Conservation (phyloP, 257 asterid genomes). For the Fraxinus cuspidata region DNA sequence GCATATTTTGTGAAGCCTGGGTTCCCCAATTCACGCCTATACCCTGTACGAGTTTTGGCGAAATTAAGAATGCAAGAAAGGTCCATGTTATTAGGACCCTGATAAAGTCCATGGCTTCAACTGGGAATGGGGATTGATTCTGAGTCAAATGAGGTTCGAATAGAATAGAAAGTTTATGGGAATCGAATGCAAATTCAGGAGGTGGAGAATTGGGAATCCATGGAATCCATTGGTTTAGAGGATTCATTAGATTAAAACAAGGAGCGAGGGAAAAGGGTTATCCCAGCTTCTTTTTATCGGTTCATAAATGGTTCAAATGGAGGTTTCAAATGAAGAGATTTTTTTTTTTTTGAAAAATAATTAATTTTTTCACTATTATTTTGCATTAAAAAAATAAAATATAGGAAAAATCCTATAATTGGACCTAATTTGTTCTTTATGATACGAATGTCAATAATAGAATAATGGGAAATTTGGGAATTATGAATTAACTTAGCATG, state of each 20-base stretch:
- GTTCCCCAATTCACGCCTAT: constrained; percentile 86
- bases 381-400: too few relatives aligned
- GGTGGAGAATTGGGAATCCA: not conserved
- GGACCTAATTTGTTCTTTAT: too few relatives aligned
- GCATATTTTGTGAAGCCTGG: constrained; percentile 60
- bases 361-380: too few relatives aligned
- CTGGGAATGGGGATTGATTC: not conserved
- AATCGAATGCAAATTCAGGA: not conserved
- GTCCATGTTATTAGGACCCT: not conserved
- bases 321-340: not conserved
- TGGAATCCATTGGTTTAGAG: not conserved
- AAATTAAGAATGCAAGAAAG: constrained; percentile 2
- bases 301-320: not conserved
- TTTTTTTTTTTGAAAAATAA: too few relatives aligned
- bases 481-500: too few relatives aligned
- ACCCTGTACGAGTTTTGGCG: constrained; percentile 26
- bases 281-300: not conserved
- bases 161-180: not conserved
- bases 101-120: not conserved
- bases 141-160: not conserved
- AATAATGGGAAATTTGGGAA: too few relatives aligned
- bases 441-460: too few relatives aligned
- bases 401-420: too few relatives aligned
- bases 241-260: not conserved
- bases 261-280: not conserved